phyloP scores from a whole-genome alignment of 2,329 filamentous ascomycete species.

The Cytospora chrysosperma region DNA sequence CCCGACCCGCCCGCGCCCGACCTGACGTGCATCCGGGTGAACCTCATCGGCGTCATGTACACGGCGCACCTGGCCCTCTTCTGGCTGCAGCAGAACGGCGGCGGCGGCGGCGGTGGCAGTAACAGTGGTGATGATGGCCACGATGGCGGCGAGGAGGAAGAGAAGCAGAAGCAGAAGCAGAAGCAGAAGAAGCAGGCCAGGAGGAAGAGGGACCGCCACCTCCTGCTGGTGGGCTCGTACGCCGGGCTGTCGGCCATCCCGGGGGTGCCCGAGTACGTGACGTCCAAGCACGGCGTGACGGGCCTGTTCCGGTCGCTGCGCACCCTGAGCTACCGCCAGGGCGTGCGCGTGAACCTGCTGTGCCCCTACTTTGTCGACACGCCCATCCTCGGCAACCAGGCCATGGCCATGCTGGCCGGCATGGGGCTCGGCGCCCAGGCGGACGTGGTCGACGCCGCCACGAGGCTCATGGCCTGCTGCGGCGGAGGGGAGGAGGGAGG shows the following conservation, averaged over 20 bases:
- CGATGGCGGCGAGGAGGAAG: too few relatives aligned
- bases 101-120: conserved; percentile 31
- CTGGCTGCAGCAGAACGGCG: conserved; percentile 51
- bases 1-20: conserved; percentile 46
- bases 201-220: conserved; percentile 51
- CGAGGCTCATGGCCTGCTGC: conserved; percentile 58
- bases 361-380: conserved; percentile 66
- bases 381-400: conserved; percentile 51
- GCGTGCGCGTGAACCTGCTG: conserved; percentile 64
- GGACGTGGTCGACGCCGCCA: conserved; percentile 64
- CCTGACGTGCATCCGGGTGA: conserved; percentile 58
- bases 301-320: conserved; percentile 63
- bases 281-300: conserved; percentile 65
- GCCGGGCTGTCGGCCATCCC: conserved; percentile 52
- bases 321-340: conserved; percentile 45
- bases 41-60: conserved; percentile 63
- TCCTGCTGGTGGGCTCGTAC: conserved; percentile 63
- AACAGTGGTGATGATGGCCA: too few relatives aligned
- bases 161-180: too few relatives aligned
- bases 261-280: conserved; percentile 52
- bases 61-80: conserved; percentile 64
- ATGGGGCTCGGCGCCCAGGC: conserved; percentile 50
- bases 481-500: conserved; percentile 27
- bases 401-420: conserved; percentile 55
- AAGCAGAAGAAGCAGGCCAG: too few relatives aligned